Evolutionary conservation across 1,139 yeast genomes (phyloP), one percentile per base, ranked within the genome.

Genomic region (Fermentozyma sake): DNA sequence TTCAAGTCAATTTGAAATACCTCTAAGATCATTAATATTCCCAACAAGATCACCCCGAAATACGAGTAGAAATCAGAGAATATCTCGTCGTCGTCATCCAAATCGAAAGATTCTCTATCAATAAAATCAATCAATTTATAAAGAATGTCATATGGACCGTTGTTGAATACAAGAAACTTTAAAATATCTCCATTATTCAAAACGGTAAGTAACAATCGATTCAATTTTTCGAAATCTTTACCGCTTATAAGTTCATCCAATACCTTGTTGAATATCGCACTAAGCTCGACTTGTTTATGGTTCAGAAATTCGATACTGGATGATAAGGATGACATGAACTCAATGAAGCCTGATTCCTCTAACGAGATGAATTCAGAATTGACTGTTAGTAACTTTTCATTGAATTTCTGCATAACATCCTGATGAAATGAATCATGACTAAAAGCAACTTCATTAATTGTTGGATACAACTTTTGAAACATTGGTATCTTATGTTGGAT

Each of bases 51-150:
- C 11, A 72, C 60, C 0, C 93, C 89, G 48, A 79, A 76, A 30
- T 79, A 77, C 1, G 83, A 63, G 45, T 77, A 82, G n/a, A 64
- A 51, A 18, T 82, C 91, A 46, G 80, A 91, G 41, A 74, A 73
- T 42, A 77, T 75, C 28, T 71, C 66, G 28, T 69, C 76, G 24
- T 71, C 79, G 12, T 66, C 69, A 22, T 60, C 70, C 15, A 51
- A 46, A 23, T 44, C 49, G 30, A 63, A 64, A 5, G 46, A 35
- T 18, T 61, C 61, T 17, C 36, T 36, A 34, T 68, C 72, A 11
- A 66, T 42, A 32, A 56, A 56, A 16, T 51, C 55, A 4, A 62
- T 50, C 21, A 67, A 35, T 31, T 49, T 54, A 19, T 39, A 35
- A 12, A 63, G 34, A n/a, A 58, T 33, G 3, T 38, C 32, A 18